Evolutionary conservation across 1,284 basidiomycete genomes (phyloP).

Genomic region (Ceraceosorus guamensis): DNA sequence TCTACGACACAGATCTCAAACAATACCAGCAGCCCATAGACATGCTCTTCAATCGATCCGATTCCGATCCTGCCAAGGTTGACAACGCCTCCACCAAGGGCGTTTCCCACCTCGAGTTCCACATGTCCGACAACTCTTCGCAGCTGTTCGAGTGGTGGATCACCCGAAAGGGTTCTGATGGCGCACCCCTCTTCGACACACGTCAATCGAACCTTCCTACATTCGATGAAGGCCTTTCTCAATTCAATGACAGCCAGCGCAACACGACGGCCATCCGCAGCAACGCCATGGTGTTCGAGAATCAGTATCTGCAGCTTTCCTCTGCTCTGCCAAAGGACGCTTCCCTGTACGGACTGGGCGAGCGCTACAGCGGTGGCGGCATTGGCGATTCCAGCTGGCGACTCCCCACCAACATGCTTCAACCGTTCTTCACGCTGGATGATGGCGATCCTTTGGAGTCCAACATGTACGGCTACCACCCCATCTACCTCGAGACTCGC

Average conservation of each 20-base stretch:
- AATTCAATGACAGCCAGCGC: slow-evolving; percentile 14
- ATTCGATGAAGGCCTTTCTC: slow-evolving; percentile 19
- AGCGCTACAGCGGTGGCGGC: slow-evolving; percentile 57
- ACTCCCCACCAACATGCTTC: slow-evolving; percentile 59
- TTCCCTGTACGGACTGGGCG: slow-evolving; percentile 71
- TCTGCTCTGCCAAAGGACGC: slow-evolving; percentile 51
- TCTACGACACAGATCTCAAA: slow-evolving; percentile 56
- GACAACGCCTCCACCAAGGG: slow-evolving; percentile 16
- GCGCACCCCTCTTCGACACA: slow-evolving; percentile 66
- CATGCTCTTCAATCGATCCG: slow-evolving; percentile 60
- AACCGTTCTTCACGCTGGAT: slow-evolving; percentile 65
- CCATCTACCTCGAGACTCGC: slow-evolving; percentile 63
- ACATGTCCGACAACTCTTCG: slow-evolving; percentile 52
- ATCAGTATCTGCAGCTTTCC: slow-evolving; percentile 63
- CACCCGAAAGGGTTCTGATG: slow-evolving; percentile 54
- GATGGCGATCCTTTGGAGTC: slow-evolving; percentile 21
- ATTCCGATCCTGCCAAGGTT: slow-evolving; percentile 20
- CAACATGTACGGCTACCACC: slow-evolving; percentile 63
- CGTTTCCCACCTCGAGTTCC: slow-evolving; percentile 54
- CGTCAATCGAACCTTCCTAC: slow-evolving; percentile 48
- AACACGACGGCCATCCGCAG: slow-evolving; percentile 35
- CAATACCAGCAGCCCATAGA: slow-evolving; percentile 64
- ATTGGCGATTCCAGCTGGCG: slow-evolving; percentile 51
- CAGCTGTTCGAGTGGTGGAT: slow-evolving; percentile 71
- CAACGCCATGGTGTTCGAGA: slow-evolving; percentile 55